A percentile compares a stretch with the other conserved stretches of the same genome.
phyloP scores from a whole-genome alignment of 768 basidiomycete species.

The Russula sp. region DNA sequence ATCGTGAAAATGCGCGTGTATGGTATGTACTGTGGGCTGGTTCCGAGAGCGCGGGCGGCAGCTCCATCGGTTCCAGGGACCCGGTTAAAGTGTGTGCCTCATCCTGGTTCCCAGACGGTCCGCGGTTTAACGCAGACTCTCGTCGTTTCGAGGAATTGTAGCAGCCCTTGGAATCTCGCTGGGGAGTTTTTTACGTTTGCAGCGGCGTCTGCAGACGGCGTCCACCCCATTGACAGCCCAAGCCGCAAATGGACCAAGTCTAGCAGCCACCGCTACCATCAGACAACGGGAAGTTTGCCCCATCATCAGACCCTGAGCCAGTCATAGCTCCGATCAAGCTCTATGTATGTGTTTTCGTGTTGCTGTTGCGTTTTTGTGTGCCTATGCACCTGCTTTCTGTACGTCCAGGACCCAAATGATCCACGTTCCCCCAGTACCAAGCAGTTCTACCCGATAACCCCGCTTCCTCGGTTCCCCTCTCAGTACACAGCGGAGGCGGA shows the following conservation, averaged over 20 bases:
- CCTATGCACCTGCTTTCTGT: neutral
- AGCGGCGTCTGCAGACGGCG: neutral
- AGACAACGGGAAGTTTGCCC: neutral
- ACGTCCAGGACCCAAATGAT: neutral
- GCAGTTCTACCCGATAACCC: neutral
- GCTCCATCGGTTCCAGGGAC: too few relatives aligned
- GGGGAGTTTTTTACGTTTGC: too few relatives aligned
- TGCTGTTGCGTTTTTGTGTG: neutral
- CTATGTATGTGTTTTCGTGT: neutral
- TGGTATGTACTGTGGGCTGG: too few relatives aligned
- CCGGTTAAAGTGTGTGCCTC: too few relatives aligned
- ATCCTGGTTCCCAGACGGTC: too few relatives aligned
- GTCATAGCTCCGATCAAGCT: neutral
- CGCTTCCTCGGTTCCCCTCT: too few relatives aligned
- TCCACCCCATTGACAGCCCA: neutral
- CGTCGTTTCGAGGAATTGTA: too few relatives aligned
- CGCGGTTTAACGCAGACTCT: too few relatives aligned
- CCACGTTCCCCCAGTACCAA: neutral
- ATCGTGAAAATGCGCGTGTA: too few relatives aligned
- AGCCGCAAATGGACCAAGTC: neutral
- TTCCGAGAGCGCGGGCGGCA: too few relatives aligned
- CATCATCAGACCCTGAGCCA: neutral
- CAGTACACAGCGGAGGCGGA: neutral
- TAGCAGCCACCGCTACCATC: neutral
- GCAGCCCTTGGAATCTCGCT: too few relatives aligned